A percentile compares a stretch with the other conserved stretches of the same genome.
Conservation (phyloP, 805 yeast species). For the Yarrowia porcina region DNA sequence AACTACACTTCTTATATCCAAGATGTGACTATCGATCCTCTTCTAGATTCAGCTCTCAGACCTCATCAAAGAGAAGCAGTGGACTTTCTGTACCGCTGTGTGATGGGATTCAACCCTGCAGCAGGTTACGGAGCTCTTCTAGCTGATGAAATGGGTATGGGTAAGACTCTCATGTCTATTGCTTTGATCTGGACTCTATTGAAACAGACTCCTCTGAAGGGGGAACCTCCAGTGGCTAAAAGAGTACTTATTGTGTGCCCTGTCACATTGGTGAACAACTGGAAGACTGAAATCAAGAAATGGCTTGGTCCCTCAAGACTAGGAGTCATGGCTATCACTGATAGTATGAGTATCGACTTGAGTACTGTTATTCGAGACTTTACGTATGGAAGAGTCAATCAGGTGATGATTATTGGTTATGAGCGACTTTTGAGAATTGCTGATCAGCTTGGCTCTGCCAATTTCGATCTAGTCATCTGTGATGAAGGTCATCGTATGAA, state of each 20-base stretch:
- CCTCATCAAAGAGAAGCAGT: constrained; percentile 89
- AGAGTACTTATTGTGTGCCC: constrained; percentile 86
- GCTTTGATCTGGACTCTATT: constrained; percentile 78
- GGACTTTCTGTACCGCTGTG: constrained; percentile 72
- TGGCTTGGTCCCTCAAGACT: constrained; percentile 72
- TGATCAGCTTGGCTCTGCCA: constrained; percentile 37
- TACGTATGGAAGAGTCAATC: constrained; percentile 67
- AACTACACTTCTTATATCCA: constrained; percentile 25
- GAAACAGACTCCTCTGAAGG: constrained; percentile 41
- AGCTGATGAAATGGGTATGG: constrained; percentile 98
- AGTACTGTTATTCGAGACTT: constrained; percentile 60
- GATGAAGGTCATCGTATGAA: constrained; percentile 96
- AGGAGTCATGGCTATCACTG: constrained; percentile 54
- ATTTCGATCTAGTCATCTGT: constrained; percentile 72
- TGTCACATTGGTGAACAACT: constrained; percentile 79
- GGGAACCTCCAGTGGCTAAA: constrained; percentile 42
- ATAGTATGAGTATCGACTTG: constrained; percentile 37
- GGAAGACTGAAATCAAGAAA: constrained; percentile 84
- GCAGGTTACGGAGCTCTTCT: constrained; percentile 67
- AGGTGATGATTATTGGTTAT: constrained; percentile 81
- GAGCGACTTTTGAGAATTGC: constrained; percentile 66
- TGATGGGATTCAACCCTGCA: constrained; percentile 61
- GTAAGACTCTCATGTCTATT: constrained; percentile 84
- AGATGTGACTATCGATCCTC: constrained; percentile 43
- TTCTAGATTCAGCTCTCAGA: constrained; percentile 46